Evolutionary conservation across 805 yeast species (phyloP).

Genomic region (Monosporozyma servazzii): DNA sequence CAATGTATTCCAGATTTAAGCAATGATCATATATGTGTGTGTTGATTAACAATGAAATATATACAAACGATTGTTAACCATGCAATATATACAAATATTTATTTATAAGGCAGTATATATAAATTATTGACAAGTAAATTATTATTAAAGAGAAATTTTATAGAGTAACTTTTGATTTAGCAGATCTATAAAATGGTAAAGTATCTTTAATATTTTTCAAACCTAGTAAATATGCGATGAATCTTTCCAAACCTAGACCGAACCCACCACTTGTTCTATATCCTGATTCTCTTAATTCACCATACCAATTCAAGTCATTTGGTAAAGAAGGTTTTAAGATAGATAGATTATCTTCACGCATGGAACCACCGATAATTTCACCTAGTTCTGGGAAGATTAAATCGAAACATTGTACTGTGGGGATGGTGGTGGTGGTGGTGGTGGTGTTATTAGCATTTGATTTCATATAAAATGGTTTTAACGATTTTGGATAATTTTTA

Average conservation of each 20-base stretch:
- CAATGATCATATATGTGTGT: neutral
- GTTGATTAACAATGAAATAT: neutral
- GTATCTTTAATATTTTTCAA: conserved; percentile 79
- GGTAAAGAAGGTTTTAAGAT: conserved; percentile 13
- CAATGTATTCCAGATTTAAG: neutral
- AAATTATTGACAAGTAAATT: no score
- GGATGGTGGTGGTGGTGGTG: neutral
- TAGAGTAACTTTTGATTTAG: conserved; percentile 4
- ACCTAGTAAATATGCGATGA: conserved; percentile 63
- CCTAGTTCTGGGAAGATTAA: conserved; percentile 85
- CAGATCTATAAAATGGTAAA: conserved; percentile 67
- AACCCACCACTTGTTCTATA: conserved; percentile 93
- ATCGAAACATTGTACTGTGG: conserved; percentile 85
- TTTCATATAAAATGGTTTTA: conserved; percentile 92
- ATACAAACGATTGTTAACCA: no score
- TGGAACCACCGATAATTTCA: conserved; percentile 88
- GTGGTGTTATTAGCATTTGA: conserved; percentile 28
- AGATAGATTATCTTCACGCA: conserved; percentile 61
- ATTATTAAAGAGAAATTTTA: no score
- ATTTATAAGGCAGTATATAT: no score
- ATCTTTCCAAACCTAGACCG: conserved; percentile 89
- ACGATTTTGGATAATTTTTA: conserved; percentile 70
- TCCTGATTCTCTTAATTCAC: conserved; percentile 65
- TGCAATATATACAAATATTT: neutral
- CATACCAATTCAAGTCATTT: conserved; percentile 68